phyloP scores from a whole-genome alignment of 495 filamentous ascomycete genomes.

The Talaromyces trachyspermus region DNA sequence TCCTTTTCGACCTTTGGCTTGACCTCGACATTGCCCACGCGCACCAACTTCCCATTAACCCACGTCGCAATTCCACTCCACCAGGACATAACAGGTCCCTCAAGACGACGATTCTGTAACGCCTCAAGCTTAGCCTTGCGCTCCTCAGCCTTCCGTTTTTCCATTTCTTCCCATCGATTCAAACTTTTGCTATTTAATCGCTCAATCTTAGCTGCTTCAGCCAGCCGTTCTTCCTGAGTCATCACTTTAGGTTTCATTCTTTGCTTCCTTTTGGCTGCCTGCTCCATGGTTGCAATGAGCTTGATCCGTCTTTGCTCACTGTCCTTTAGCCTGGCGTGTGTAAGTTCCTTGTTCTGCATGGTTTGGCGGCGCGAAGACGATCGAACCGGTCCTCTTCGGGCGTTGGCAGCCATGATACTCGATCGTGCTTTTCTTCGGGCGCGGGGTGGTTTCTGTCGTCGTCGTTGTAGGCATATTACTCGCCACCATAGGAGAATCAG shows the following conservation, averaged over 20 bases:
- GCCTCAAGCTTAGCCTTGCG: slow-evolving; percentile 73
- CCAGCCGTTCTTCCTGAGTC: slow-evolving; percentile 83
- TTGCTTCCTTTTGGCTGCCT: slow-evolving; percentile 71
- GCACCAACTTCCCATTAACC: slow-evolving; percentile 65
- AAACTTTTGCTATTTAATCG: slow-evolving; percentile 82
- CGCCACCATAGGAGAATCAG: slow-evolving; percentile 51
- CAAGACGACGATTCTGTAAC: slow-evolving; percentile 73
- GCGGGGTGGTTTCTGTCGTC: slow-evolving; percentile 40
- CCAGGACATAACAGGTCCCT: slow-evolving; percentile 84
- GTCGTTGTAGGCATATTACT: slow-evolving; percentile 11
- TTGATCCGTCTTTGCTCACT: slow-evolving; percentile 72
- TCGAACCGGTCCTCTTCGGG: slow-evolving; percentile 71
- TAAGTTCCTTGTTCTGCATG: slow-evolving; percentile 73
- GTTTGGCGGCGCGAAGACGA: slow-evolving; percentile 79
- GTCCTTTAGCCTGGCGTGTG: slow-evolving; percentile 75
- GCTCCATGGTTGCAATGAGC: slow-evolving; percentile 78
- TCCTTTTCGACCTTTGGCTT: slow-evolving; percentile 39
- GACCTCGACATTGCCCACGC: slow-evolving; percentile 62
- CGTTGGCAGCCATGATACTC: slow-evolving; percentile 79
- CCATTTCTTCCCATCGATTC: slow-evolving; percentile 87
- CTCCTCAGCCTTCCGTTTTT: slow-evolving; percentile 79
- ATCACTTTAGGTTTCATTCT: slow-evolving; percentile 67
- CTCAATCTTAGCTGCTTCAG: slow-evolving; percentile 76
- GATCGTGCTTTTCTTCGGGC: slow-evolving; percentile 91
- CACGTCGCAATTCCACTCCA: slow-evolving; percentile 85